These are phyloP conservation scores for Pestalotiopsis sp. DNA, from an alignment of 2,329 filamentous ascomycete genomes.

Conservation along the genomic window DNA sequence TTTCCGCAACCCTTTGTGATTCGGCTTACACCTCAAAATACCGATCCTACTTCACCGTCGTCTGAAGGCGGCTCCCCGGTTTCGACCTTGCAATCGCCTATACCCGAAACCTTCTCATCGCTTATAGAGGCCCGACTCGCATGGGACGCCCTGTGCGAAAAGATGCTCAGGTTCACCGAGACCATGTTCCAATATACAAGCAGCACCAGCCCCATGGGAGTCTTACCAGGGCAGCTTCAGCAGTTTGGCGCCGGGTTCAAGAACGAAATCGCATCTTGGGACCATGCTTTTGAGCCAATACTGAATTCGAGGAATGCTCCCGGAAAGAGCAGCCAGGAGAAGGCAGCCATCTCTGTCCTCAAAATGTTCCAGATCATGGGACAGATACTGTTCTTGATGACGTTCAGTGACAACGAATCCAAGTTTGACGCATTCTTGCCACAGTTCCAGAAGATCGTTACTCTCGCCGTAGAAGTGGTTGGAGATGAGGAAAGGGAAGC, in stretches of 20 bases:
- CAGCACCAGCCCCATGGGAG: conserved; percentile 52
- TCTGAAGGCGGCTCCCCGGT: conserved; percentile 46
- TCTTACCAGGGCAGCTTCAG: conserved; percentile 50
- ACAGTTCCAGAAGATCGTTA: conserved; percentile 57
- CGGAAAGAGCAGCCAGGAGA: conserved; percentile 54
- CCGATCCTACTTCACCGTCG: conserved; percentile 41
- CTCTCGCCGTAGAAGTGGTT: conserved; percentile 60
- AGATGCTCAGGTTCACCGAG: conserved; percentile 61
- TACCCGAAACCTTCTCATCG: conserved; percentile 48
- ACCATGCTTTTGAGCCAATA: conserved; percentile 56
- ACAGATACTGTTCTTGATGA: conserved; percentile 59
- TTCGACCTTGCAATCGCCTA: conserved; percentile 36
- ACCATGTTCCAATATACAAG: conserved; percentile 48
- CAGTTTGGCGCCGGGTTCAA: conserved; percentile 51
- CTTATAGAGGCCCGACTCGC: conserved; percentile 57
- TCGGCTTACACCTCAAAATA: conserved; percentile 42
- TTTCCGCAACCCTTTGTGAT: conserved; percentile 65
- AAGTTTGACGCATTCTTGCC: conserved; percentile 57
- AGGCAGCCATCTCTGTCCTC: conserved; percentile 60
- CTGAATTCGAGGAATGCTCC: conserved; percentile 50
- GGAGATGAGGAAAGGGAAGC: conserved; percentile 58
- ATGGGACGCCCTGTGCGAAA: conserved; percentile 59
- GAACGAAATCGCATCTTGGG: conserved; percentile 56
- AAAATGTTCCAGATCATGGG: conserved; percentile 65
- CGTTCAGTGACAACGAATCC: conserved; percentile 59